Evolutionary conservation across 2,329 filamentous ascomycete genomes (phyloP).

Genomic region (Nannizzia gypsea): DNA sequence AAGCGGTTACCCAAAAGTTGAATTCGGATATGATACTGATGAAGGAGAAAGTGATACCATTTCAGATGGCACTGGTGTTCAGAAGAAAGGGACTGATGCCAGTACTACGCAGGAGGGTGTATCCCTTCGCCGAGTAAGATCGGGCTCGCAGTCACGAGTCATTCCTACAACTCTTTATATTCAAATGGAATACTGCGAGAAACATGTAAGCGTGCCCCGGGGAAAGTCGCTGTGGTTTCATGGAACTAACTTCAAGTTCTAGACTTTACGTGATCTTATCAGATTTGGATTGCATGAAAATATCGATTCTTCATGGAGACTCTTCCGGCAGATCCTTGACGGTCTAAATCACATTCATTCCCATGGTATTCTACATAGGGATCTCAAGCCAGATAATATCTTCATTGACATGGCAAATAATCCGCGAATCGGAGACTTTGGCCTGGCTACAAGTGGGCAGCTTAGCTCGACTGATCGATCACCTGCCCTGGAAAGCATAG

Average conservation of each 20-base stretch:
- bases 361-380: conserved; percentile 84
- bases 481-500: conserved; percentile 25
- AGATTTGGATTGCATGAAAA: conserved; percentile 61
- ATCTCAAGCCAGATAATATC: conserved; percentile 93
- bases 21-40: conserved; percentile 55
- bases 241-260: neutral
- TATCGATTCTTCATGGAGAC: conserved; percentile 68
- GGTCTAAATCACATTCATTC: conserved; percentile 82
- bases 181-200: conserved; percentile 98
- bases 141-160: conserved; percentile 40
- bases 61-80: conserved; percentile 23
- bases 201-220: conserved; percentile 45
- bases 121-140: conserved; percentile 33
- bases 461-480: conserved; percentile 31
- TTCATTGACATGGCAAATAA: conserved; percentile 88
- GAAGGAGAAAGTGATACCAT: conserved; percentile 28
- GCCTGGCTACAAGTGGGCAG: conserved; percentile 80
- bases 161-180: conserved; percentile 77
- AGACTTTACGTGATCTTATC: conserved; percentile 82
- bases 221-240: conserved; percentile 10
- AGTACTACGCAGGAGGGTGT: conserved; percentile 20
- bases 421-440: conserved; percentile 94
- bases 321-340: conserved; percentile 84
- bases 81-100: conserved; percentile 8
- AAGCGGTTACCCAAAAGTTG: conserved; percentile 61